phyloP scores from a whole-genome alignment of 2,329 filamentous ascomycete species.

The Penicillium thymicola region DNA sequence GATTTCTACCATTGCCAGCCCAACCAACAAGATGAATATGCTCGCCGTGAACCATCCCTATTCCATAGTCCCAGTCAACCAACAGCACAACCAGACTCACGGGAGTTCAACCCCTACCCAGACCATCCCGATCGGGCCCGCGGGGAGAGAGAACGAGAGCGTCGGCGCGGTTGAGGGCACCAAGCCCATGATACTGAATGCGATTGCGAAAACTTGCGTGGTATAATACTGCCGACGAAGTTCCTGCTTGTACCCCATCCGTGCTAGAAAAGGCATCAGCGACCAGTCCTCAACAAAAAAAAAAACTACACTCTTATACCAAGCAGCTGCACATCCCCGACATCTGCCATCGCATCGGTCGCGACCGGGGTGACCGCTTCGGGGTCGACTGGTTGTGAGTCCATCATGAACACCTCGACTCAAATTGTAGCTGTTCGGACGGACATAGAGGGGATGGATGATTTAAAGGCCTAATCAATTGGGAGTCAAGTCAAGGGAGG shows the following conservation, averaged over 20 bases:
- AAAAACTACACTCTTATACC: background rate
- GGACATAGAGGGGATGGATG: background rate
- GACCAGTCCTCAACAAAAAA: background rate
- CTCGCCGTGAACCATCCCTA: conserved; percentile 55
- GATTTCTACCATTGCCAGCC: conserved; percentile 53
- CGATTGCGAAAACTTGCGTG: conserved; percentile 60
- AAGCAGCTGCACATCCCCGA: background rate
- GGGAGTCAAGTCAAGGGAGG: background rate
- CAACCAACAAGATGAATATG: conserved; percentile 57
- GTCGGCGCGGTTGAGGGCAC: conserved; percentile 61
- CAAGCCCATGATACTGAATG: conserved; percentile 60
- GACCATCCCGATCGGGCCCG: conserved; percentile 60
- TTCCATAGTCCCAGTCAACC: background rate
- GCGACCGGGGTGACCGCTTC: background rate
- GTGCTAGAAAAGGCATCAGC: conserved; percentile 22
- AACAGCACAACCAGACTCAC: background rate
- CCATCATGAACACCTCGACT: background rate
- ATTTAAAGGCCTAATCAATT: background rate
- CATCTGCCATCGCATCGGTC: background rate
- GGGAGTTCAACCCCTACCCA: conserved; percentile 44
- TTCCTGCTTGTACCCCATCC: conserved; percentile 57
- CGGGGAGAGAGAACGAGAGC: conserved; percentile 56
- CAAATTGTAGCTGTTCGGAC: background rate
- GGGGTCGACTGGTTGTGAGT: background rate
- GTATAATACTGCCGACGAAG: conserved; percentile 60